Conservation (phyloP, 2,329 filamentous ascomycete genomes). For the Penicillium frequentans region DNA sequence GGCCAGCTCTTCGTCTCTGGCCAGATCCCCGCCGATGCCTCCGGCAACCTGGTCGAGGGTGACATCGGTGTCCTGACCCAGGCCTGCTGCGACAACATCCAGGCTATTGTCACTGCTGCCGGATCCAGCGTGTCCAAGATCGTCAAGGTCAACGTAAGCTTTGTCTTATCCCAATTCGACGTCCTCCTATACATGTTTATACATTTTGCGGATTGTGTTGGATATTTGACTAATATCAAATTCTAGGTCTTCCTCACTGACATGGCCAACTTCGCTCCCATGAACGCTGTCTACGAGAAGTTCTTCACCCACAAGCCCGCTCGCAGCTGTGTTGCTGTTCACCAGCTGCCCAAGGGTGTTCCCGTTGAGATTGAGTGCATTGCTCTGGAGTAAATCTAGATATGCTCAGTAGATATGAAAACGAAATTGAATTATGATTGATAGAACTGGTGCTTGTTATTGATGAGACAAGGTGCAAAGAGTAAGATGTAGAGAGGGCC, state of each 20-base stretch:
- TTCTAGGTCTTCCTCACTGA: constrained; percentile 76
- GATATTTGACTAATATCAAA: background rate
- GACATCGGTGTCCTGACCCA: constrained; percentile 68
- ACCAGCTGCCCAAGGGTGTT: constrained; percentile 63
- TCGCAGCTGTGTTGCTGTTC: constrained; percentile 63
- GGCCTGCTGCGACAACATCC: constrained; percentile 74
- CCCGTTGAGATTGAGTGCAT: constrained; percentile 67
- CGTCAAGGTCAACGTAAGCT: constrained; percentile 73
- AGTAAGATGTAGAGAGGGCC: too few species aligned
- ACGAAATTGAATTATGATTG: background rate
- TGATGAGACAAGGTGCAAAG: too few species aligned
- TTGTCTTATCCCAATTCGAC: background rate
- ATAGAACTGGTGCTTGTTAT: background rate
- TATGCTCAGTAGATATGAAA: background rate
- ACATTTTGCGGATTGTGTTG: background rate
- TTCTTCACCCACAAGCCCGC: constrained; percentile 68
- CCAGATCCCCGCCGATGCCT: constrained; percentile 71
- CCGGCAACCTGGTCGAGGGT: constrained; percentile 61
- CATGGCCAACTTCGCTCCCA: constrained; percentile 83
- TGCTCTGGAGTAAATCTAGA: constrained; percentile 48
- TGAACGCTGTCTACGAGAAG: constrained; percentile 72
- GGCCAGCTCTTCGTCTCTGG: constrained; percentile 71
- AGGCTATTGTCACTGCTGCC: constrained; percentile 78
- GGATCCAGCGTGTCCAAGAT: constrained; percentile 76
- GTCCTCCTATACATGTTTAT: background rate